These are phyloP conservation scores for Ballota nigra DNA, from an alignment of 257 asterid genomes.

Conservation along the genomic window DNA sequence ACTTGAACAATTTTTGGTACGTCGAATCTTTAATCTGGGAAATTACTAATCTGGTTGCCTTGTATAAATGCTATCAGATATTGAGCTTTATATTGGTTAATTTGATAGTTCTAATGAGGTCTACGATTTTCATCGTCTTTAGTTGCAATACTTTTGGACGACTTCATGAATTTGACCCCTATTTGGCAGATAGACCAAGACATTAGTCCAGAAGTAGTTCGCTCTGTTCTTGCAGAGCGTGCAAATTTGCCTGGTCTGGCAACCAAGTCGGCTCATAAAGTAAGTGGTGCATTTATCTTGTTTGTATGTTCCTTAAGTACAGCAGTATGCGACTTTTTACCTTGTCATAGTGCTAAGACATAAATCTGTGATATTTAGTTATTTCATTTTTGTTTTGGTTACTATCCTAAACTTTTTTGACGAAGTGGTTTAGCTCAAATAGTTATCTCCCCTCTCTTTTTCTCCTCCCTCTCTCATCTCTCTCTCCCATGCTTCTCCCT, in stretches of 20 bases:
- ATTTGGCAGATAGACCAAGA: slow-evolving; percentile 79
- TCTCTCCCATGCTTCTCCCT: no score
- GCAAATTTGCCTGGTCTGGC: slow-evolving; percentile 79
- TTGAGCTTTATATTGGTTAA: slow-evolving; percentile 4
- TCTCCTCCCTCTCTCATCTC: no score
- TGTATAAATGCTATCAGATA: neutral
- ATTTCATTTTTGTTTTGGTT: neutral
- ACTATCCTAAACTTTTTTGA: neutral
- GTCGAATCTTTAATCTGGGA: slow-evolving; percentile 27
- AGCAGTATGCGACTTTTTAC: neutral
- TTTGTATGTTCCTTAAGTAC: slow-evolving; percentile 7
- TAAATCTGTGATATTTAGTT: neutral
- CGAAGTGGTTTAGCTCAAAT: no score
- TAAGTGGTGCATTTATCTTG: slow-evolving; percentile 28
- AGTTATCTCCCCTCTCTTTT: no score
- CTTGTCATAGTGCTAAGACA: neutral
- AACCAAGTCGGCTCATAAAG: slow-evolving; percentile 68
- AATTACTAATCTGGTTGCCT: neutral
- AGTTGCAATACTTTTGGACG: slow-evolving; percentile 14
- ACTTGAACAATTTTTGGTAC: slow-evolving; percentile 93
- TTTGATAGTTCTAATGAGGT: slow-evolving; percentile 4
- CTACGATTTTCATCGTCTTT: neutral
- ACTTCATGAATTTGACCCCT: slow-evolving; percentile 22
- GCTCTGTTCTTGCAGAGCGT: slow-evolving; percentile 86
- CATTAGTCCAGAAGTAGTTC: slow-evolving; percentile 80